Evolutionary conservation across 169 alveolate genomes (phyloP), one percentile per base, ranked within the genome.

Genomic region (Amoebophrya sp.): DNA sequence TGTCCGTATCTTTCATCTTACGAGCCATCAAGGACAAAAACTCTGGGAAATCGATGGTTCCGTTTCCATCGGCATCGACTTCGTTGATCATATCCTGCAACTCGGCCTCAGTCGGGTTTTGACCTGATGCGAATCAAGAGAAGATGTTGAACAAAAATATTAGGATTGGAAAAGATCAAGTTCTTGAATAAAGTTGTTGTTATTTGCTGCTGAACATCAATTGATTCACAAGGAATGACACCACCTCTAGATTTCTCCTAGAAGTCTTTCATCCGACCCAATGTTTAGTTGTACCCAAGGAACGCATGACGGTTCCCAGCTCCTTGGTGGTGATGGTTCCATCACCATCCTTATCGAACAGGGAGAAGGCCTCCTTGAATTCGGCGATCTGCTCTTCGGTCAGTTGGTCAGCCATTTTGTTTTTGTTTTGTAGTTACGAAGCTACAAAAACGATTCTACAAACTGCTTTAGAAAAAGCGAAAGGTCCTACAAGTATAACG

Each of bases 301-400:
- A 95, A 95, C 99, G 95, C 99, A 98, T 98, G 78, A 98, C 98
- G 41, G 98, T 98, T 54, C 99, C 99, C 93, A 98, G 96, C 95
- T 98, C 93, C 92, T 92, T 92, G 92, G 93, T 92, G 34, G 93
- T 92, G 90, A 92, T 92, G 41, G 93, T 98, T 40, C 99, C 99
- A 98, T 99, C 99, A 90, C 99, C 99, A 95, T 99, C 99, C 96
- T 98, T 98, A 95, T 99, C 99, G 96, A 99, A 99, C 92, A 98
- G 98, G 90, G 99, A 97, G 97, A 99, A 99, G 90, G 99, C 96
- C 97, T 98, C 99, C 96, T 98, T 98, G 97, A 99, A 98, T 96
- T 99, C 99, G 89, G 99, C 99, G 92, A 99, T 98, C 96, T 99
- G 99, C 96, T 98, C 99, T 95, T 99, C 99, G 77, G 99, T 98